These are phyloP conservation scores for Phytophthora ramorum DNA, from an alignment of 352 stramenopile genomes.

Conservation along the genomic window DNA sequence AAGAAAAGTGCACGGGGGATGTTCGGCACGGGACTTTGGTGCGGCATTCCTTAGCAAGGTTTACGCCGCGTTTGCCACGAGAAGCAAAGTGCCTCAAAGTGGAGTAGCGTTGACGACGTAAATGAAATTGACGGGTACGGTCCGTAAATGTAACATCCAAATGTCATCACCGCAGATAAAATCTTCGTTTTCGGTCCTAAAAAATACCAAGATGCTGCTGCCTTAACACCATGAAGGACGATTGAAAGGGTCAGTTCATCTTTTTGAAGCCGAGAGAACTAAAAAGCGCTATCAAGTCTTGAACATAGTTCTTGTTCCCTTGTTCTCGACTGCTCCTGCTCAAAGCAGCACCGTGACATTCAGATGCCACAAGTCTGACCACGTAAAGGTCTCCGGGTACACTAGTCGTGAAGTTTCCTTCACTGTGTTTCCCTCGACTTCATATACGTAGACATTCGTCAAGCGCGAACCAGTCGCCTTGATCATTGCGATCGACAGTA, in stretches of 20 bases:
- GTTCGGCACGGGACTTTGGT: neutral
- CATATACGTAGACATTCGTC: constrained; percentile 46
- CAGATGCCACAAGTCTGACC: constrained; percentile 28
- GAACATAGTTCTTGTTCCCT: neutral
- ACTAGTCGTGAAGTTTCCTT: constrained; percentile 37
- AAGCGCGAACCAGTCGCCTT: constrained; percentile 33
- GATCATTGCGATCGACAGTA: constrained; percentile 37
- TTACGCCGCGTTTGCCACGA: neutral
- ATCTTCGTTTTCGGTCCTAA: too few species aligned
- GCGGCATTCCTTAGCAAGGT: neutral
- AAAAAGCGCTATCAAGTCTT: too few species aligned
- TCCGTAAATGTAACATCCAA: too few species aligned
- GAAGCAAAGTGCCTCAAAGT: neutral
- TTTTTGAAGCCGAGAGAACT: too few species aligned
- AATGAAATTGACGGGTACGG: neutral
- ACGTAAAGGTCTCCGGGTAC: constrained; percentile 24
- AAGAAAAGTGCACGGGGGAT: neutral
- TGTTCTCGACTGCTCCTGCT: constrained; percentile 77
- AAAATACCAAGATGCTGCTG: too few species aligned
- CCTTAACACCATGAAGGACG: too few species aligned
- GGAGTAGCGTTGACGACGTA: neutral
- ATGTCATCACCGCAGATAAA: too few species aligned
- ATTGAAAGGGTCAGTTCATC: too few species aligned
- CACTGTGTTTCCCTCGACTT: constrained; percentile 45
- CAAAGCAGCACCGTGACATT: constrained; percentile 31